Evolutionary conservation across 306 rosid genomes (phyloP).

Genomic region (Fragaria nilgerrensis): DNA sequence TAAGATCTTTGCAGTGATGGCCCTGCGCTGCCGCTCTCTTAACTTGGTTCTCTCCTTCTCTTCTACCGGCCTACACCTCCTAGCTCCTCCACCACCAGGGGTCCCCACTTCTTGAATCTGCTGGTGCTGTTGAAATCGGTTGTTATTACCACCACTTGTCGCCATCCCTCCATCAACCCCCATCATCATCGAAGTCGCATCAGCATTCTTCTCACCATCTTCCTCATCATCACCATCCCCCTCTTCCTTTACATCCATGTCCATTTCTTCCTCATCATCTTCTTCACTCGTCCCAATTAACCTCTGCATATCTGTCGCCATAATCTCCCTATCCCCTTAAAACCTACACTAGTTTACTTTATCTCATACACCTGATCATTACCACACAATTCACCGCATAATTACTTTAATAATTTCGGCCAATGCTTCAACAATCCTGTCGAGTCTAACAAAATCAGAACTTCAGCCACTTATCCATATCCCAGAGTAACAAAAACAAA

Average conservation of each 20-base stretch:
- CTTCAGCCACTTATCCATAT: background rate
- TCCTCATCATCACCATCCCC: conserved; percentile 60
- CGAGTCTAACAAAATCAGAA: conserved; percentile 1
- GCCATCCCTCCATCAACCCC: conserved; percentile 67
- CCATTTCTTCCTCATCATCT: conserved; percentile 89
- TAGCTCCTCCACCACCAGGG: conserved; percentile 68
- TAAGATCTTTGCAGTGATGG: conserved; percentile 91
- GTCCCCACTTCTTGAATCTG: conserved; percentile 68
- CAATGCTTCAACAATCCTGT: background rate
- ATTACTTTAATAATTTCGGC: background rate
- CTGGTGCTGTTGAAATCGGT: conserved; percentile 57
- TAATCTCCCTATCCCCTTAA: conserved; percentile 35
- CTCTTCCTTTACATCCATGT: conserved; percentile 88
- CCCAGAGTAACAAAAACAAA: background rate
- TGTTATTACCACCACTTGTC: conserved; percentile 37
- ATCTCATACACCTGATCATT: conserved; percentile 20
- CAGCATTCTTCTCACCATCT: conserved; percentile 47
- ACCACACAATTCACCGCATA: background rate
- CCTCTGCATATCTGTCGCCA: conserved; percentile 79
- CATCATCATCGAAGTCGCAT: conserved; percentile 39
- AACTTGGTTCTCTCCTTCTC: conserved; percentile 98
- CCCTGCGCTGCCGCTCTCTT: conserved; percentile 98
- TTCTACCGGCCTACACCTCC: conserved; percentile 87
- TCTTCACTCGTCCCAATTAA: conserved; percentile 80
- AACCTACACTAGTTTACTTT: conserved; percentile 13